Evolutionary conservation across 2,329 filamentous ascomycete species (phyloP).

Genomic region (Phialocephala sp.): DNA sequence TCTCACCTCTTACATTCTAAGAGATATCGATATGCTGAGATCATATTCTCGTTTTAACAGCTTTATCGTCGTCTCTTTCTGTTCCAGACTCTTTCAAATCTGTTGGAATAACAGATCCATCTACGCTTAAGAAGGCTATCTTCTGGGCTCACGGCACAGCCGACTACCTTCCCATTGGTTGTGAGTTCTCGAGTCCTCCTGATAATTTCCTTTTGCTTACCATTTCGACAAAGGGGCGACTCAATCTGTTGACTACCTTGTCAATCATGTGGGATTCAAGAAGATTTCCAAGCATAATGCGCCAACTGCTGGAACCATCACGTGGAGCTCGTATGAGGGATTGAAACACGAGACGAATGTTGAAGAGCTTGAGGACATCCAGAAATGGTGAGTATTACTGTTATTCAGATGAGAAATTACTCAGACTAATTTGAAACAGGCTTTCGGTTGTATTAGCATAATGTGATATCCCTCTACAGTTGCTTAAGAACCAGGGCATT

Average conservation of each 20-base stretch:
- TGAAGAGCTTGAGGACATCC: conserved; percentile 15
- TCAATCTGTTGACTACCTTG: conserved; percentile 16
- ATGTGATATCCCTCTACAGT: too few species aligned
- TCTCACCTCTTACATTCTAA: neutral
- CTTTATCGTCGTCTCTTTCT: conserved; percentile 15
- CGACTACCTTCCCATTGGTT: conserved; percentile 15
- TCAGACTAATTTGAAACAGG: conserved; percentile 13
- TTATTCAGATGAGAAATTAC: neutral
- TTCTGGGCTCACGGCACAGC: conserved; percentile 15
- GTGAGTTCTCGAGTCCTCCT: neutral
- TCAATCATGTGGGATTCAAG: conserved; percentile 15
- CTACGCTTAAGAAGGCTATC: conserved; percentile 16
- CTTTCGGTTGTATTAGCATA: conserved; percentile 11
- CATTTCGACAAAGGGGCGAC: conserved; percentile 11
- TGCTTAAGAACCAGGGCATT: too few species aligned
- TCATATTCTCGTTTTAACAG: conserved; percentile 8
- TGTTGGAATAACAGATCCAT: conserved; percentile 12
- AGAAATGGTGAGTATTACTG: conserved; percentile 12
- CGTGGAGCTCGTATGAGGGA: conserved; percentile 15
- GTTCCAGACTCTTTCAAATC: conserved; percentile 14
- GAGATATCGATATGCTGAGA: conserved; percentile 8
- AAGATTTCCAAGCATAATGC: conserved; percentile 14
- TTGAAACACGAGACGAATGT: conserved; percentile 16
- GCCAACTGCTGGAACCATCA: conserved; percentile 14
- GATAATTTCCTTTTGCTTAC: conserved; percentile 9